Percentiles rank a stretch among this genome's conserved stretches.
Conservation (phyloP, 768 basidiomycete genomes). For the Clitopilus passeckerianus region DNA sequence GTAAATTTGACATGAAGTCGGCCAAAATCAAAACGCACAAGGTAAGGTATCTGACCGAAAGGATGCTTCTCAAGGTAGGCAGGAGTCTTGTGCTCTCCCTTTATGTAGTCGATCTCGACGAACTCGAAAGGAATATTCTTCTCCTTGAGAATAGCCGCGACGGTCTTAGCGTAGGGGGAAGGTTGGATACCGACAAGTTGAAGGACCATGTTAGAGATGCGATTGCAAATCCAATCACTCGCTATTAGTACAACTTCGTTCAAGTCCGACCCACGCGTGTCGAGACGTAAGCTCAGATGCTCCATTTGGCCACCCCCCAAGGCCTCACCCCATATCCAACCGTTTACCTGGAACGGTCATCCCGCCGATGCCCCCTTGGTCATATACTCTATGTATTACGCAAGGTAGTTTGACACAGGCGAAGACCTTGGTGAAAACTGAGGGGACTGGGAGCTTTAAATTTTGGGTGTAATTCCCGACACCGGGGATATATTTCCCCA, state of each 20-base stretch:
- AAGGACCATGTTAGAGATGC: conserved; percentile 18
- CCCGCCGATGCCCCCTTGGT: too few species aligned
- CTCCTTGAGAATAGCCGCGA: conserved; percentile 34
- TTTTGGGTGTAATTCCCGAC: too few species aligned
- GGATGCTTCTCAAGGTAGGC: conserved; percentile 34
- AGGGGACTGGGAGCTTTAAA: too few species aligned
- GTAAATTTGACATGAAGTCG: neutral
- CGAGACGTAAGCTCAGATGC: too few species aligned
- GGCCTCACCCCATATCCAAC: too few species aligned
- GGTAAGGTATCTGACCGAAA: conserved; percentile 39
- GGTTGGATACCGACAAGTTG: conserved; percentile 19
- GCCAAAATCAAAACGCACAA: neutral
- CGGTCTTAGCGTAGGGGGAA: conserved; percentile 42
- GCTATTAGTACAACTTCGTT: neutral
- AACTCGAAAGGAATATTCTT: conserved; percentile 38
- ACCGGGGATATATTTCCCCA: too few species aligned
- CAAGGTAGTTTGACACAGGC: too few species aligned
- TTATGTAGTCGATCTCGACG: conserved; percentile 24
- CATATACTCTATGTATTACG: too few species aligned
- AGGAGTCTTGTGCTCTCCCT: conserved; percentile 30
- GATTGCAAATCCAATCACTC: neutral
- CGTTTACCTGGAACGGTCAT: too few species aligned
- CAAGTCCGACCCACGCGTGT: too few species aligned
- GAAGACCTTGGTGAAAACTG: too few species aligned
- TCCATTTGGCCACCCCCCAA: too few species aligned